phyloP scores from a whole-genome alignment of 306 rosid genomes.

The Heteromeles arbutifolia region DNA sequence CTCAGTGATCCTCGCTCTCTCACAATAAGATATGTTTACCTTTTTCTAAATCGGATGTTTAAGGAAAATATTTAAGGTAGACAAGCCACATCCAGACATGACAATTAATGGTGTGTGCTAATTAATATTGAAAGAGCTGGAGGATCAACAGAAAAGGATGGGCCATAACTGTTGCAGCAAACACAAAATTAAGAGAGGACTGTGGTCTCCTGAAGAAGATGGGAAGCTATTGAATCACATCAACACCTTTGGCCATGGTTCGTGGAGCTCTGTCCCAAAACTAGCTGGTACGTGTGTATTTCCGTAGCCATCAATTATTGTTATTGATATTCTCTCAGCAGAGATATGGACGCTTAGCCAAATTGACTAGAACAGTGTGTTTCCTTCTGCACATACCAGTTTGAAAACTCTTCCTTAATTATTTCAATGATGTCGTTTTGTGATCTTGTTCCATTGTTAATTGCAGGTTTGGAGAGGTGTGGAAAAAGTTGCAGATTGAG shows the following conservation, averaged over 20 bases:
- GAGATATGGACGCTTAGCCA: not conserved
- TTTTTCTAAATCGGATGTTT: conserved; percentile 5
- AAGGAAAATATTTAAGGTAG: not conserved
- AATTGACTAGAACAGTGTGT: not conserved
- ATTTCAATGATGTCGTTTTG: not conserved
- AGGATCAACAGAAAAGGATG: conserved; percentile 13
- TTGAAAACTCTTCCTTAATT: not conserved
- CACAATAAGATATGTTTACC: not conserved
- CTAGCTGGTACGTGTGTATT: conserved; percentile 42
- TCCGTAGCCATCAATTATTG: not conserved
- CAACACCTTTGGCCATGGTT: conserved; percentile 49
- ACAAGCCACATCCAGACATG: not conserved
- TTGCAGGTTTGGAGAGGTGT: conserved; percentile 68
- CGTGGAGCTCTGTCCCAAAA: conserved; percentile 81
- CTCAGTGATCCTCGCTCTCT: not conserved
- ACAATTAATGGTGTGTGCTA: not conserved
- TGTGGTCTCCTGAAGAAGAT: conserved; percentile 97
- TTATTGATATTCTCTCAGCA: not conserved
- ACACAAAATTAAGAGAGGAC: conserved; percentile 76
- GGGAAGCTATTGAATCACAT: conserved; percentile 59
- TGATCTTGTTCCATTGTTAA: not conserved
- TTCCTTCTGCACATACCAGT: not conserved
- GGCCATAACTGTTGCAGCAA: conserved; percentile 77
- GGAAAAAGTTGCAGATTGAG: conserved; percentile 88
- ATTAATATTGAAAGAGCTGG: not conserved